These are phyloP conservation scores for Clavariopsis aquatica DNA, from an alignment of 495 filamentous ascomycete species.

Conservation along the genomic window DNA sequence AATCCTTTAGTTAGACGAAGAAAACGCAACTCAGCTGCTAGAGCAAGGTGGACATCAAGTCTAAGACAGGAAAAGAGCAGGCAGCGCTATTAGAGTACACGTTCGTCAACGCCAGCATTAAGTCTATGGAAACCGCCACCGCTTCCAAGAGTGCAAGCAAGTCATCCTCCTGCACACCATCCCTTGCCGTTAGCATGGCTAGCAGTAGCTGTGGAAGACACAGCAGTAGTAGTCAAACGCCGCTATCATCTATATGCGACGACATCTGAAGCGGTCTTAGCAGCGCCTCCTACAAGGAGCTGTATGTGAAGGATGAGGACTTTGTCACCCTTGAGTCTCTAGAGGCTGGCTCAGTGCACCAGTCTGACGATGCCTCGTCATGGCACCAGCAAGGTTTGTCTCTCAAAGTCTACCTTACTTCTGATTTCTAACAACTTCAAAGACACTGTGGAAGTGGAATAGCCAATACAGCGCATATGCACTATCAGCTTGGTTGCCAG, in stretches of 20 bases:
- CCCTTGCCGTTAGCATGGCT: slow-evolving; percentile 2
- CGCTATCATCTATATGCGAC: slow-evolving; percentile 12
- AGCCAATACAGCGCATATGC: too few relatives aligned
- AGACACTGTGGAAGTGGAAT: too few relatives aligned
- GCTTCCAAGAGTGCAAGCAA: slow-evolving; percentile 17
- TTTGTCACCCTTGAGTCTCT: too few relatives aligned
- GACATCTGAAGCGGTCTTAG: neutral
- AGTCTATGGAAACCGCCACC: slow-evolving; percentile 4
- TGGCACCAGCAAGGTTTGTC: too few relatives aligned
- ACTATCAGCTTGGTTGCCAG: too few relatives aligned
- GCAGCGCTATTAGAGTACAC: slow-evolving; percentile 7
- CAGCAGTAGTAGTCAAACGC: neutral
- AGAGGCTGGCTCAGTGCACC: too few relatives aligned
- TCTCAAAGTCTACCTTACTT: too few relatives aligned
- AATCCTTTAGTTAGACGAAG: neutral
- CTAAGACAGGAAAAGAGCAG: neutral
- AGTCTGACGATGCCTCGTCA: too few relatives aligned
- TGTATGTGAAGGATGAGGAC: too few relatives aligned
- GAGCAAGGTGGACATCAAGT: neutral
- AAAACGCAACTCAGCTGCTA: slow-evolving; percentile 7
- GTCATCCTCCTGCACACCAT: slow-evolving; percentile 4
- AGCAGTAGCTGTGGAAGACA: neutral
- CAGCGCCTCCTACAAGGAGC: too few relatives aligned
- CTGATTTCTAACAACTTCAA: too few relatives aligned
- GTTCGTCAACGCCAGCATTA: slow-evolving; percentile 10